phyloP scores from a whole-genome alignment of 306 rosid species.

The Cucumis hystrix region DNA sequence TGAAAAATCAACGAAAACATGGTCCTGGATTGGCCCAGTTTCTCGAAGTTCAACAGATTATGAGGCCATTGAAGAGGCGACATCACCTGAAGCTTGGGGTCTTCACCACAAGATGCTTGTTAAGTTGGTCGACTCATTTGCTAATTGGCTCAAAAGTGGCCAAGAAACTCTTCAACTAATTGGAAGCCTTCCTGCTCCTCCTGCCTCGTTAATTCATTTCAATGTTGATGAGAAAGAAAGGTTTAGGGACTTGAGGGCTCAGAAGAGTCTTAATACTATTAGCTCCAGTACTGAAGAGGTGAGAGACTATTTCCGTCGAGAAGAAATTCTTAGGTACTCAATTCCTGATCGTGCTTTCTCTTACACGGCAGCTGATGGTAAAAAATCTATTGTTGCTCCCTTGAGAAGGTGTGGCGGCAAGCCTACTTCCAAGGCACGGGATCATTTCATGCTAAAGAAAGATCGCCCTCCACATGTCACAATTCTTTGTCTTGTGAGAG shows the following conservation, averaged over 20 bases:
- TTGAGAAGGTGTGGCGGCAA: slow-evolving; percentile 97
- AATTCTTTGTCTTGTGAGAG: slow-evolving; percentile 97
- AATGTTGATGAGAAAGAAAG: slow-evolving; percentile 97
- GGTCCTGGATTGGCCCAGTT: slow-evolving; percentile 90
- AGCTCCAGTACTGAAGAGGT: slow-evolving; percentile 87
- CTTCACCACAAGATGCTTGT: slow-evolving; percentile 94
- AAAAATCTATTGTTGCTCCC: slow-evolving; percentile 94
- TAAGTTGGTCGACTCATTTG: slow-evolving; percentile 92
- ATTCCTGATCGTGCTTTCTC: slow-evolving; percentile 98
- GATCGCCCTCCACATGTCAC: slow-evolving; percentile 99
- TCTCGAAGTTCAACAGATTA: slow-evolving; percentile 40
- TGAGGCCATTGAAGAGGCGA: slow-evolving; percentile 59
- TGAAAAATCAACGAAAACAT: slow-evolving; percentile 65
- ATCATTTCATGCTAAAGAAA: slow-evolving; percentile 97
- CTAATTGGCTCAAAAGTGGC: slow-evolving; percentile 98
- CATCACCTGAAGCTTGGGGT: slow-evolving; percentile 90
- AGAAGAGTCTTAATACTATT: slow-evolving; percentile 94
- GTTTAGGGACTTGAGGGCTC: slow-evolving; percentile 92
- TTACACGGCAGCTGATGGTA: slow-evolving; percentile 96
- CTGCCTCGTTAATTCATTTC: slow-evolving; percentile 78
- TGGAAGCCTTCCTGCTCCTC: slow-evolving; percentile 96
- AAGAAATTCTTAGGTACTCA: slow-evolving; percentile 92
- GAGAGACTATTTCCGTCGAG: slow-evolving; percentile 76
- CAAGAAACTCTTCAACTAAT: slow-evolving; percentile 96
- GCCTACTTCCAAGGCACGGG: slow-evolving; percentile 99